Evolutionary conservation across 176 grass and related monocot genomes (phyloP).

Genomic region (Oryza officinalis): DNA sequence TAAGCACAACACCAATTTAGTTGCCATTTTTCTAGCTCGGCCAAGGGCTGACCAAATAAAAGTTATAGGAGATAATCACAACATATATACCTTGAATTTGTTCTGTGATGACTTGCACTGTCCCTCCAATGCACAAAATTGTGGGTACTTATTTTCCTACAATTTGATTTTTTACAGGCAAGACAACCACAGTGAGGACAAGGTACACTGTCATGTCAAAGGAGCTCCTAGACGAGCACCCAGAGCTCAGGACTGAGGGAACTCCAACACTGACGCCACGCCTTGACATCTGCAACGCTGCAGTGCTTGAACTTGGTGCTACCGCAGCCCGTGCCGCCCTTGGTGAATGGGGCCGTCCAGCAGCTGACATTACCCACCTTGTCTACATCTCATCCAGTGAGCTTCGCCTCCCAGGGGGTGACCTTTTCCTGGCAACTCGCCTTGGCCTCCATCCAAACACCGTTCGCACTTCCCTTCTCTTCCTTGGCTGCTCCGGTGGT

Average conservation of each 20-base stretch:
- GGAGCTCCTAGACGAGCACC: constrained; percentile 75
- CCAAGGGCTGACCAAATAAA: not conserved
- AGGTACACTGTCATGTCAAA: constrained; percentile 89
- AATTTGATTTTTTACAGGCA: constrained; percentile 53
- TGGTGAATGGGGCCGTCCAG: constrained; percentile 62
- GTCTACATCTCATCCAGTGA: constrained; percentile 91
- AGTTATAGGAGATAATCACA: not conserved
- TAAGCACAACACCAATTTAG: not conserved
- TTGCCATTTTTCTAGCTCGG: not conserved
- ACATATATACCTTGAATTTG: not conserved
- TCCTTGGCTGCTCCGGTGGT: constrained; percentile 85
- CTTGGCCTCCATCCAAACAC: constrained; percentile 65
- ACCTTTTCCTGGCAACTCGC: constrained; percentile 70
- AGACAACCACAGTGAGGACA: constrained; percentile 78
- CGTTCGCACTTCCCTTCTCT: constrained; percentile 68
- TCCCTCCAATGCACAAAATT: not conserved
- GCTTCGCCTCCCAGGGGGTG: constrained; percentile 75
- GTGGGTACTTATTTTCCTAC: not conserved
- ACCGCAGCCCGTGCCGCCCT: constrained; percentile 57
- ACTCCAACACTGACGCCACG: constrained; percentile 69
- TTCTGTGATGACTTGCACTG: not conserved
- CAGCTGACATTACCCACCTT: constrained; percentile 75
- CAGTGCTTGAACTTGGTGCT: constrained; percentile 73
- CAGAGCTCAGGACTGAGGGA: constrained; percentile 76
- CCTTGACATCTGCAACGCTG: constrained; percentile 75